phyloP scores from a whole-genome alignment of 73 alveolate genomes.

The Paramecium tetraurelia region DNA sequence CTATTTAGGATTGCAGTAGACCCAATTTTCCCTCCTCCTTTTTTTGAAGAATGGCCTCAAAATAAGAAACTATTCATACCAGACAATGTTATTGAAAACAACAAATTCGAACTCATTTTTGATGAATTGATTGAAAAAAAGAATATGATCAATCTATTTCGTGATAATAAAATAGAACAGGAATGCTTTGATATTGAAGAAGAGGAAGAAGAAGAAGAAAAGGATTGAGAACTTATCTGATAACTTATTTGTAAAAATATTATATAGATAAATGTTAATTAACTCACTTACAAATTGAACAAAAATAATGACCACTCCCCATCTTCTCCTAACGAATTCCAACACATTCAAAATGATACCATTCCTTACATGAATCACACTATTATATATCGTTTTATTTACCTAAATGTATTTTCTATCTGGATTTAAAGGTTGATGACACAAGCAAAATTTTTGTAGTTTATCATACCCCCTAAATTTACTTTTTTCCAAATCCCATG shows the following conservation, averaged over 20 bases:
- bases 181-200: conserved; percentile 57
- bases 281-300: neutral
- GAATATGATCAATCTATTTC: conserved; percentile 29
- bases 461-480: neutral
- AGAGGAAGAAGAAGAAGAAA: conserved; percentile 64
- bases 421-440: neutral
- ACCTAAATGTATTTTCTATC: neutral
- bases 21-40: conserved; percentile 65
- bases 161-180: conserved; percentile 49
- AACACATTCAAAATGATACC: neutral
- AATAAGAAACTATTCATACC: conserved; percentile 56
- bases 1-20: conserved; percentile 58
- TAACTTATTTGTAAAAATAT: neutral
- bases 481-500: neutral
- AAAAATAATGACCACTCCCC: neutral
- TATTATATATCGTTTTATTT: neutral
- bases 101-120: conserved; percentile 56
- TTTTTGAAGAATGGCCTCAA: conserved; percentile 52
- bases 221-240: neutral
- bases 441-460: neutral
- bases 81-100: conserved; percentile 49
- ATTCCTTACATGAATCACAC: neutral
- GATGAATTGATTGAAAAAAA: conserved; percentile 53
- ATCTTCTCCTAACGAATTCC: neutral
- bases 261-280: too few species aligned